phyloP scores from a whole-genome alignment of 768 basidiomycete species.

The Obba rivulosa region DNA sequence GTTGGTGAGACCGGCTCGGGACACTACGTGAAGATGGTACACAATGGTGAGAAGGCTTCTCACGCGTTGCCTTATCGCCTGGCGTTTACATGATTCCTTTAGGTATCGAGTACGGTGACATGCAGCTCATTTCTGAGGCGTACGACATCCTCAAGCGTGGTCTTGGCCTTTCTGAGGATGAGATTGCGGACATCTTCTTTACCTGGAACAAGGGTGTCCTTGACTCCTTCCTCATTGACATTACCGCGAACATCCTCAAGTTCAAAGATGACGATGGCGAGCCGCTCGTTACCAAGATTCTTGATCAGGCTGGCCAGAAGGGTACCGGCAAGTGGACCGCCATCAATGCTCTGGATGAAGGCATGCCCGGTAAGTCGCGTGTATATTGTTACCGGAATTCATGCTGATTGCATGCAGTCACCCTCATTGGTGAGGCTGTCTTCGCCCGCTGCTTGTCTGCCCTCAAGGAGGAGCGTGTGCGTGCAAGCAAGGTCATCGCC shows the following conservation, averaged over 20 bases:
- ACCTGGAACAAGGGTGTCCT: constrained; percentile 99
- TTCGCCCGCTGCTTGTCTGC: constrained; percentile 98
- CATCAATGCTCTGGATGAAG: constrained; percentile 91
- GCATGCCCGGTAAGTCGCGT: constrained; percentile 60
- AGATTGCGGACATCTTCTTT: constrained; percentile 91
- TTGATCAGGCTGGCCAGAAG: constrained; percentile 97
- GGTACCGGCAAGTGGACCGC: constrained; percentile 99
- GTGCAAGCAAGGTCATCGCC: constrained; percentile 85
- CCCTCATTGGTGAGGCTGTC: constrained; percentile 98
- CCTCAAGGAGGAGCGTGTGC: constrained; percentile 92
- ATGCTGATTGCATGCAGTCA: constrained; percentile 50
- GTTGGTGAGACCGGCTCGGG: constrained; percentile 94
- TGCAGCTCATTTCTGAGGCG: constrained; percentile 98
- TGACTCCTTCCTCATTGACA: constrained; percentile 99
- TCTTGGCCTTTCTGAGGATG: constrained; percentile 76
- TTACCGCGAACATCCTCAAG: constrained; percentile 93
- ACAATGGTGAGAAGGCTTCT: constrained; percentile 61
- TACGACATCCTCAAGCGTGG: constrained; percentile 99
- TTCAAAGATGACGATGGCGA: constrained; percentile 95
- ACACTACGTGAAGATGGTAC: constrained; percentile 99
- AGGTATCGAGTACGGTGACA: constrained; percentile 99
- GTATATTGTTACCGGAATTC: constrained; percentile 2
- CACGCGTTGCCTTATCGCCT: constrained; percentile 5
- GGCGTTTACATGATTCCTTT: background rate
- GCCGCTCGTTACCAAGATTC: constrained; percentile 88